Percentiles rank a stretch among this genome's conserved stretches.
Conservation (phyloP, 2,329 filamentous ascomycete species). For the Grosmannia serpens region DNA sequence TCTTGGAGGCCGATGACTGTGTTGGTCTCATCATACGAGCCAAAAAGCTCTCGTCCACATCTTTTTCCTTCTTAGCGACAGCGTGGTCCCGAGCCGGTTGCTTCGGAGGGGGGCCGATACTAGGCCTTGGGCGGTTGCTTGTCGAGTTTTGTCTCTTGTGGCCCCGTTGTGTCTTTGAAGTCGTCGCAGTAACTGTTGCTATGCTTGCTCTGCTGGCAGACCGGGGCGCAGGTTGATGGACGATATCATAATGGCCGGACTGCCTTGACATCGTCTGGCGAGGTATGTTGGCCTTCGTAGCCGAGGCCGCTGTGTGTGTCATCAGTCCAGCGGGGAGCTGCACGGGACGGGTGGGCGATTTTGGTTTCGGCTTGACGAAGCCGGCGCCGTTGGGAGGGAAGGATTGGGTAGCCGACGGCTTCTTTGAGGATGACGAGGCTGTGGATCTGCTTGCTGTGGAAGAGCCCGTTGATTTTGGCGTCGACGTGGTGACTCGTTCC, state of each 20-base stretch:
- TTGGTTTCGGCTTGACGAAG: constrained; percentile 48
- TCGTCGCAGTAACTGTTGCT: constrained; percentile 16
- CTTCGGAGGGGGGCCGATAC: constrained; percentile 48
- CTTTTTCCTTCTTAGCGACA: constrained; percentile 36
- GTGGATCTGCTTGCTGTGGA: constrained; percentile 18
- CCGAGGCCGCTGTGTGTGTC: constrained; percentile 58
- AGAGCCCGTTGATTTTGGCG: constrained; percentile 14
- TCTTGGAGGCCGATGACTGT: constrained; percentile 55
- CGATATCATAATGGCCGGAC: constrained; percentile 24
- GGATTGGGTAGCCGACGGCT: constrained; percentile 29
- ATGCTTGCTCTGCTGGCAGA: constrained; percentile 34
- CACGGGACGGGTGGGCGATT: constrained; percentile 58
- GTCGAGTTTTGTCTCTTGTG: constrained; percentile 35
- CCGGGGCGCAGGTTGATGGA: constrained; percentile 23
- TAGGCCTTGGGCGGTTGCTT: constrained; percentile 34
- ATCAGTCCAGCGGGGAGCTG: constrained; percentile 56
- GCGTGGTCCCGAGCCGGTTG: constrained; percentile 38
- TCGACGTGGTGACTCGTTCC: constrained; percentile 11
- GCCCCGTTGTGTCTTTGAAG: constrained; percentile 17
- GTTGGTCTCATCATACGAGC: constrained; percentile 77
- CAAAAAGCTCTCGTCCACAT: constrained; percentile 59
- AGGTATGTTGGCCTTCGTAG: constrained; percentile 40
- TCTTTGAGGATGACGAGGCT: constrained; percentile 26
- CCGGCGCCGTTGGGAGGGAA: constrained; percentile 25
- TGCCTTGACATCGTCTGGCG: constrained; percentile 30